Evolutionary conservation across 257 asterid species (phyloP), one percentile per base, ranked within the genome.

Genomic region (Paraleonurus japonicus): DNA sequence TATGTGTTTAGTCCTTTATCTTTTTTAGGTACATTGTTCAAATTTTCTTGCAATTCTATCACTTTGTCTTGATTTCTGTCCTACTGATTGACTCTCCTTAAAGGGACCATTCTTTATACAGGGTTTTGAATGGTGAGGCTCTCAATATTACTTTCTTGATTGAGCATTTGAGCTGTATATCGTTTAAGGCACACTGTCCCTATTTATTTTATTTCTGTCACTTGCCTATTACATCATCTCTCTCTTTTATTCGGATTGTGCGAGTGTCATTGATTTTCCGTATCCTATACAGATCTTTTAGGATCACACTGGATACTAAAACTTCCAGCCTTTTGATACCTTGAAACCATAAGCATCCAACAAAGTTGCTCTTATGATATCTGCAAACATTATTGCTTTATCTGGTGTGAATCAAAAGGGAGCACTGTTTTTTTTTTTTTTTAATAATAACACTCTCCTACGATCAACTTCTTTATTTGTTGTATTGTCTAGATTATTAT

Each of bases 51-150:
- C 20, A 51, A 43, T 43, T 43, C 51, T 8, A 64, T 70, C 12
- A 74, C 28, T 50, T 26, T 43, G 60, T 77, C 59, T 5, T 4
- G 51, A 43, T 71, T 37, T 75, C 16, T 73, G 71, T 62, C 63
- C 73, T 57, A 65, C 67, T 73, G 68, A 83, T 72, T 73, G 71
- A 78, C 73, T 80, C n/a, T 78, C 74, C 78, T 68, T 62, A 71
- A 67, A 63, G 59, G 77, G 54, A 61, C 39, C 57, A 30, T 79
- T 58, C 71, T 73, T 76, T 50, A 69, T 58, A 50, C 26, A 65
- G 53, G 76, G 76, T 54, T 48, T 76, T 61, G 69, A 76, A 50
- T 75, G 74, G 63, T 37, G 65, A 47, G 63, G 23, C 24, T 55
- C 61, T 63, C 20, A 70, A 39, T 30, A 5, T 62, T 26, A 65